phyloP scores from a whole-genome alignment of 768 basidiomycete genomes.

The Suillus paluster region DNA sequence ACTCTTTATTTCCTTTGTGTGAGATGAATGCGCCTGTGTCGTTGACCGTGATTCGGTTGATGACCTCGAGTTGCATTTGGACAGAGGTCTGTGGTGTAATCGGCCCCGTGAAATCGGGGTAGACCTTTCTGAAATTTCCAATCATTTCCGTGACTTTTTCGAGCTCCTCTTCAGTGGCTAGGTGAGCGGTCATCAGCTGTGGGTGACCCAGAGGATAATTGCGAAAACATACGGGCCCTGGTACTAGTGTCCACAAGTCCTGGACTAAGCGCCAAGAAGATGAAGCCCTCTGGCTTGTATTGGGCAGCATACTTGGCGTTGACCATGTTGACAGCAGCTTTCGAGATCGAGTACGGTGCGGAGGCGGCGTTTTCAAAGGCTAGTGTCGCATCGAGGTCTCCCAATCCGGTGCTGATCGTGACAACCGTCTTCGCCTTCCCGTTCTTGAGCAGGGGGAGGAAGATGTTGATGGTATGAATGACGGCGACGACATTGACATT shows the following conservation, averaged over 20 bases:
- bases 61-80: slow-evolving; percentile 20
- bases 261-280: slow-evolving; percentile 42
- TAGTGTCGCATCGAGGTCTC: slow-evolving; percentile 31
- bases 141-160: slow-evolving; percentile 14
- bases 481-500: slow-evolving; percentile 41
- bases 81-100: slow-evolving; percentile 22
- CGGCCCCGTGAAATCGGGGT: slow-evolving; percentile 22
- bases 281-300: slow-evolving; percentile 36
- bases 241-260: slow-evolving; percentile 35
- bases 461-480: slow-evolving; percentile 39
- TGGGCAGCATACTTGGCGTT: slow-evolving; percentile 40
- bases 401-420: slow-evolving; percentile 30
- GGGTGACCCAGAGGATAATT: not conserved
- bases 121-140: slow-evolving; percentile 9
- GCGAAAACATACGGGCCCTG: slow-evolving; percentile 4
- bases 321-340: slow-evolving; percentile 43
- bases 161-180: slow-evolving; percentile 16
- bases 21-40: slow-evolving; percentile 27
- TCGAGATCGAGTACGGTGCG: slow-evolving; percentile 39
- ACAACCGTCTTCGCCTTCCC: slow-evolving; percentile 41
- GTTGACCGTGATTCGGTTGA: slow-evolving; percentile 14
- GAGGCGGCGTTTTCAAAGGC: slow-evolving; percentile 7
- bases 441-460: slow-evolving; percentile 43
- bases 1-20: slow-evolving; percentile 28
- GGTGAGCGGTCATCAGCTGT: not conserved